These are phyloP conservation scores for Talaromyces atroroseus DNA, from an alignment of 2,329 filamentous ascomycete species.

Conservation along the genomic window DNA sequence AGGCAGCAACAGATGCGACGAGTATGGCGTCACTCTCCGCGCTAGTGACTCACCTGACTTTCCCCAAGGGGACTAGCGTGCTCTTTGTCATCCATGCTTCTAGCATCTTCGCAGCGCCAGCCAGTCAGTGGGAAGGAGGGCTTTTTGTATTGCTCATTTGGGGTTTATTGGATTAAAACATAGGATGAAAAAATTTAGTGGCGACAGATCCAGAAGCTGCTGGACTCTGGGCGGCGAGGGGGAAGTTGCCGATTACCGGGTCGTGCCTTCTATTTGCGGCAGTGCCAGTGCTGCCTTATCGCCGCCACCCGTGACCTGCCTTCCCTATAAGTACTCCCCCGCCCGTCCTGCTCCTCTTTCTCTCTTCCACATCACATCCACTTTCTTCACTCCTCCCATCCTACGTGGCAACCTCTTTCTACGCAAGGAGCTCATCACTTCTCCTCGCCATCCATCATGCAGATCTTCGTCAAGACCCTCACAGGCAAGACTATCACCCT, in stretches of 20 bases:
- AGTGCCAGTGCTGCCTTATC: conserved; percentile 13
- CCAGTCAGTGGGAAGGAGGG: no score
- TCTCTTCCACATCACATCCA: conserved; percentile 11
- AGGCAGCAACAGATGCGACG: background rate
- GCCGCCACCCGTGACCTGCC: conserved; percentile 17
- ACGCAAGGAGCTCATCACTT: conserved; percentile 1
- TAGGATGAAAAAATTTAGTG: background rate
- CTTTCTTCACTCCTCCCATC: conserved; percentile 8
- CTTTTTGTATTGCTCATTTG: no score
- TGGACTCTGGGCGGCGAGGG: background rate
- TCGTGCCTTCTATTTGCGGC: background rate
- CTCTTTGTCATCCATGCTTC: background rate
- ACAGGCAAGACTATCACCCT: conserved; percentile 55
- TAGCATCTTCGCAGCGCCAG: background rate
- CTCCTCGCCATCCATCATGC: conserved; percentile 56
- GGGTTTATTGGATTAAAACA: background rate
- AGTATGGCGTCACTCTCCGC: conserved; percentile 7
- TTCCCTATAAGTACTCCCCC: conserved; percentile 22
- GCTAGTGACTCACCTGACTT: background rate
- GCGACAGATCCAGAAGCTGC: background rate
- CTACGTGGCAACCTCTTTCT: conserved; percentile 9
- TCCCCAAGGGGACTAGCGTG: background rate
- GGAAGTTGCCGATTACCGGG: background rate
- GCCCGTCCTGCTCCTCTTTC: conserved; percentile 15
- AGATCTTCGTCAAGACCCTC: conserved; percentile 96